phyloP scores from a whole-genome alignment of 495 filamentous ascomycete genomes.

The Neurospora sp. region DNA sequence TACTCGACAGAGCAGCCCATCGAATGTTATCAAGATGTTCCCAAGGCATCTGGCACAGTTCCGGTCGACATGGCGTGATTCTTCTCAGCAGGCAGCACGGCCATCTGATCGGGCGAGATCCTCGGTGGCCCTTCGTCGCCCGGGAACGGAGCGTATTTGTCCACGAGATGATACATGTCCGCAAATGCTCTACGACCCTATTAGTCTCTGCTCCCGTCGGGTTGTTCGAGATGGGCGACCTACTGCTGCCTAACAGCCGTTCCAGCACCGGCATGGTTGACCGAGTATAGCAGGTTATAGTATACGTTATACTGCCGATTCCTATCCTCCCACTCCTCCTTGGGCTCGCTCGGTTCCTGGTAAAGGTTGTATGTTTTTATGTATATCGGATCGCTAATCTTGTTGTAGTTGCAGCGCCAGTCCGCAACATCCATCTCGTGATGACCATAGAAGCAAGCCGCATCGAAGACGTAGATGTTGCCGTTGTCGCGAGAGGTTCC shows the following conservation, averaged over 20 bases:
- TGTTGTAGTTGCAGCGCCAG: background rate
- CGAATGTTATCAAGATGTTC: accelerated
- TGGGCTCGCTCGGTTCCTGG: background rate
- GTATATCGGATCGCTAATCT: background rate
- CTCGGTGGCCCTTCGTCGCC: background rate
- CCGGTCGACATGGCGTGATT: background rate
- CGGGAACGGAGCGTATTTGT: background rate
- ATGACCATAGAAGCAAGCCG: slow-evolving; percentile 27
- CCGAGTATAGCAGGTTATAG: background rate
- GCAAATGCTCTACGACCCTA: background rate
- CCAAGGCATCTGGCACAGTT: background rate
- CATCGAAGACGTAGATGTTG: slow-evolving; percentile 35
- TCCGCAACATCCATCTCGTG: background rate
- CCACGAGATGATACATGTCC: background rate
- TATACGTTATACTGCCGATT: background rate
- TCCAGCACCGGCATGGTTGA: background rate
- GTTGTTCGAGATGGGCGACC: background rate
- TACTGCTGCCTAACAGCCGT: background rate
- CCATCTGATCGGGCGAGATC: background rate
- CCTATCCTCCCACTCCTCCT: background rate
- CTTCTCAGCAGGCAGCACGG: background rate
- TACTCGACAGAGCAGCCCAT: too few relatives aligned
- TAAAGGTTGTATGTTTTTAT: background rate
- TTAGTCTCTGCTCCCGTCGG: background rate
- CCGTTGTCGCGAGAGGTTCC: slow-evolving; percentile 24